Evolutionary conservation across 1,139 yeast genomes (phyloP).

Genomic region (Geotrichum siamense): DNA sequence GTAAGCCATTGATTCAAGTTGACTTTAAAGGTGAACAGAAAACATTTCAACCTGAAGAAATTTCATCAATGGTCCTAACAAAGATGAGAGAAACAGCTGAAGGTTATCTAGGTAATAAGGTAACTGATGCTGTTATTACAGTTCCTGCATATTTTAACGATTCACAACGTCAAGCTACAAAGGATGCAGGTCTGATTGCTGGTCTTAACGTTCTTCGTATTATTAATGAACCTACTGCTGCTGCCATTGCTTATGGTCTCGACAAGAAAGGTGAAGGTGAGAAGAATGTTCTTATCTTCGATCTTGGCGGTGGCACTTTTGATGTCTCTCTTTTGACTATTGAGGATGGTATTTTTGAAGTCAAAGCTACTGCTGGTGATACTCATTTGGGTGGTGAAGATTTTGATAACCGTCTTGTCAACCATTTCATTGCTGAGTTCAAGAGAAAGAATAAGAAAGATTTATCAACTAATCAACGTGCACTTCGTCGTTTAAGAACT

Average conservation of each 20-base stretch:
- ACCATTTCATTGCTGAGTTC: conserved; percentile 91
- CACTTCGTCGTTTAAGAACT: conserved; percentile 96
- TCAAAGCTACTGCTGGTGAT: conserved; percentile 99
- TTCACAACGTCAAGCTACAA: conserved; percentile 95
- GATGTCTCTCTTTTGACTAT: conserved; percentile 95
- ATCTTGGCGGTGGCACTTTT: conserved; percentile 98
- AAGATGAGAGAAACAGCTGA: conserved; percentile 96
- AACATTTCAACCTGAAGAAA: conserved; percentile 91
- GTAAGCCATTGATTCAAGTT: conserved; percentile 86
- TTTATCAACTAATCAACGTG: conserved; percentile 87
- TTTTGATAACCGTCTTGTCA: conserved; percentile 94
- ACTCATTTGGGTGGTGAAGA: conserved; percentile 99
- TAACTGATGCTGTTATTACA: conserved; percentile 84
- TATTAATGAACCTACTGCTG: conserved; percentile 95
- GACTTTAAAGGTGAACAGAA: conserved; percentile 91
- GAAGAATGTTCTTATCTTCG: conserved; percentile 84
- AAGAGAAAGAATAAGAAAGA: conserved; percentile 94
- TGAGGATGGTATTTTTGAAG: conserved; percentile 99
- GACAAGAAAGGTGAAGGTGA: conserved; percentile 86
- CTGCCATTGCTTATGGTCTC: conserved; percentile 96
- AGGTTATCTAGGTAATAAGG: conserved; percentile 79
- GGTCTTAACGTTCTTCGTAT: conserved; percentile 91
- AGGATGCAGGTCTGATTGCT: conserved; percentile 95
- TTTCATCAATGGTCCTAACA: conserved; percentile 89
- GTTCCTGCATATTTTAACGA: conserved; percentile 96